These are phyloP conservation scores for Dryas integrifolia DNA, from an alignment of 331 rosid genomes.

Conservation along the genomic window DNA sequence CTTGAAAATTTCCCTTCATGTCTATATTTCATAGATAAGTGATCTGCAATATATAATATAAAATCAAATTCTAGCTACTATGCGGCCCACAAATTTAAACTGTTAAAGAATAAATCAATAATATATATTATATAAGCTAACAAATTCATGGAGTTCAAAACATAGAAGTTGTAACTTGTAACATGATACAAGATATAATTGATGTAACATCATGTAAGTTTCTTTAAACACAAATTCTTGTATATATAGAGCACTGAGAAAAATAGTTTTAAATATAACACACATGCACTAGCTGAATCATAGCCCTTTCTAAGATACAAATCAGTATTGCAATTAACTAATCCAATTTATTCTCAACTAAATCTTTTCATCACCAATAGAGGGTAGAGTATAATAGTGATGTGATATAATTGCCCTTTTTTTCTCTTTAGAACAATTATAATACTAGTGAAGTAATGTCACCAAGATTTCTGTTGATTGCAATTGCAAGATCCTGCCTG, in stretches of 20 bases:
- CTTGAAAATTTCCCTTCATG: too few species aligned
- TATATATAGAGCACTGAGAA: background rate
- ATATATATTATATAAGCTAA: too few species aligned
- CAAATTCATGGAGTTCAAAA: too few species aligned
- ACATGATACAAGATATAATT: background rate
- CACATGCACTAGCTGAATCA: background rate
- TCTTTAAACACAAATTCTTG: background rate
- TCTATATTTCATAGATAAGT: background rate
- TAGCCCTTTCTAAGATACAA: background rate
- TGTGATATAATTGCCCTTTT: slow-evolving; percentile 1
- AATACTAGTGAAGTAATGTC: slow-evolving; percentile 27
- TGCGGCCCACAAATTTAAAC: too few species aligned
- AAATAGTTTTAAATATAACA: background rate
- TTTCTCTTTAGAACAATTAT: background rate
- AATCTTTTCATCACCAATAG: slow-evolving; percentile 12
- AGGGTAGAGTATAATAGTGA: slow-evolving; percentile 9
- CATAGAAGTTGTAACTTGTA: too few species aligned
- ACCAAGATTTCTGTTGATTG: slow-evolving; percentile 29
- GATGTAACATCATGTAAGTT: background rate
- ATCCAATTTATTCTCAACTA: background rate
- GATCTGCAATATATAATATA: background rate
- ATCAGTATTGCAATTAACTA: background rate
- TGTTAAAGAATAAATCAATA: too few species aligned
- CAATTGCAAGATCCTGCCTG: slow-evolving; percentile 34
- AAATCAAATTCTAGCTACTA: too few species aligned